These are phyloP conservation scores for Chlorella sp. DNA, from an alignment of 139 green algal genomes.

Conservation along the genomic window DNA sequence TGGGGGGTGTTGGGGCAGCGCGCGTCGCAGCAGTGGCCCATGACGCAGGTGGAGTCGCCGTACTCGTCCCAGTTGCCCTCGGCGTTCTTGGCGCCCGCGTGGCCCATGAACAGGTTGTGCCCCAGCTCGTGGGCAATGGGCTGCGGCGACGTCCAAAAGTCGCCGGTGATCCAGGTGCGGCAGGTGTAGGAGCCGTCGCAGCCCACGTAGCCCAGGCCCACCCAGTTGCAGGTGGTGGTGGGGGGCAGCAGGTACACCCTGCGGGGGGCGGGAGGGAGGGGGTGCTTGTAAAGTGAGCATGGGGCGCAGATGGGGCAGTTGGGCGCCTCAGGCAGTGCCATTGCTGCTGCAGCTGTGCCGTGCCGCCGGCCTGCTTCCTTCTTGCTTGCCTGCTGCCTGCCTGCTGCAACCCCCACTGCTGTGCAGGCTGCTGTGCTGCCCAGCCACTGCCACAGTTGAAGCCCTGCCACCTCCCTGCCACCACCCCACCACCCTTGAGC, in stretches of 20 bases:
- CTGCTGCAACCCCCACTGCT: no score
- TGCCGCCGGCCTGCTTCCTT: neutral
- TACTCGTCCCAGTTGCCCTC: neutral
- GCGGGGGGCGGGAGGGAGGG: neutral
- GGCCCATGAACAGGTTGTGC: conserved; percentile 17
- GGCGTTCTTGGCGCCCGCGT: neutral
- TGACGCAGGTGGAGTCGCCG: neutral
- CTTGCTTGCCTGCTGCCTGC: no score
- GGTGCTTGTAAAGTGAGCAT: neutral
- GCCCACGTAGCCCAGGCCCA: neutral
- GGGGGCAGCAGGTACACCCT: conserved; percentile 12
- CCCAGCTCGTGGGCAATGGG: conserved; percentile 5
- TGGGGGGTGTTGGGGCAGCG: conserved; percentile 23
- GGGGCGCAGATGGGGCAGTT: neutral
- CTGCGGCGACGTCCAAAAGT: neutral
- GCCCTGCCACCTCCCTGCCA: no score
- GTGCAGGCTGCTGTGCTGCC: no score
- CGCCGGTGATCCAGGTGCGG: neutral
- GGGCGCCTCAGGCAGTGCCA: neutral
- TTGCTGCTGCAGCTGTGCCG: neutral
- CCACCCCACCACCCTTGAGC: no score
- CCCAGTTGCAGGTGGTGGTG: neutral
- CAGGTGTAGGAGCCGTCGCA: no score
- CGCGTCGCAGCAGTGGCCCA: conserved; percentile 16
- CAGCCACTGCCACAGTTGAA: no score